Evolutionary conservation across 257 asterid species (phyloP), one percentile per base, ranked within the genome.

Genomic region (Cordia subcordata): DNA sequence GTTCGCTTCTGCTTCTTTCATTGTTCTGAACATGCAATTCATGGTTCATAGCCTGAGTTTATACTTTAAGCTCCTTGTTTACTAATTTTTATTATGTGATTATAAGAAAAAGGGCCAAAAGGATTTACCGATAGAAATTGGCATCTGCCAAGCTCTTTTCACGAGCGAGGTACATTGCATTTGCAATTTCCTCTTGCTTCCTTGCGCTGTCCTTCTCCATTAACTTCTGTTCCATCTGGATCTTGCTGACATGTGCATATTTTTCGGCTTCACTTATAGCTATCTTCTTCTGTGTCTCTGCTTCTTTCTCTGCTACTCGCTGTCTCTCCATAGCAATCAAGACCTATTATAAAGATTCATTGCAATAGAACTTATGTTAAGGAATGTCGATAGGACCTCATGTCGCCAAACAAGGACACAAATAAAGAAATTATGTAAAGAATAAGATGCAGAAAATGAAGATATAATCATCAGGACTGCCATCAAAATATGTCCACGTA

Each of bases 81-180:
- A 19, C 39, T 38, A 46, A 60, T 50, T 32, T 27, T 14, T 16
- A 39, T 22, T 18, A 18, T 22, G 12, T 35, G 10, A 11, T 13
- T 27, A 37, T 33, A 53, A 49, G 60, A 63, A 15, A 60, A 37
- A 55, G 58, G 54, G 63, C 14, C 16, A 53, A 58, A 56, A 49
- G 40, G 57, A 57, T 58, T 70, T 78, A 93, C 99, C 91, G 76
- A 73, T 93, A 93, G 69, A 69, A 86, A 70, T 74, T 61, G 19
- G 99, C 99, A 70, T 93, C 99, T 18, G 99, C 95, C 88, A 89
- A 80, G 75, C 99, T 89, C 80, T 80, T 89, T 76, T 93, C 97
- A 40, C 95, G 96, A 53, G 96, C 97, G 47, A 81, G 71, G 78
- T 84, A 89, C 88, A 93, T 93, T 1, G 89, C 13, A 68, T 93